A percentile compares a stretch with the other conserved stretches of the same genome.
These are phyloP conservation scores for Elsinoe fawcettii DNA, from an alignment of 2,329 filamentous ascomycete species.

Conservation along the genomic window DNA sequence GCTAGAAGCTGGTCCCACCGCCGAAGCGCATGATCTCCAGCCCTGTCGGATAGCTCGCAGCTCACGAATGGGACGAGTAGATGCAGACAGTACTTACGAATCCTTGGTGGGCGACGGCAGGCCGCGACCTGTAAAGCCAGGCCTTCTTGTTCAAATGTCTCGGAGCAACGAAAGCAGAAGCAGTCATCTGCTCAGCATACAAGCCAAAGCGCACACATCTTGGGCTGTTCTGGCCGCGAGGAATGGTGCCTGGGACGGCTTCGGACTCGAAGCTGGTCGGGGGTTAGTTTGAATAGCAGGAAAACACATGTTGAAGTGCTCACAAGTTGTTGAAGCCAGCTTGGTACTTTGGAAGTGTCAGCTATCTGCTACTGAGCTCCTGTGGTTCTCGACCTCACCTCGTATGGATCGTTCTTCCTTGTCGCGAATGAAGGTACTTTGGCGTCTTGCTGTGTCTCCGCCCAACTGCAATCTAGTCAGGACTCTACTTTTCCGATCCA, in stretches of 20 bases:
- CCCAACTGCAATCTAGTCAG: slow-evolving; percentile 35
- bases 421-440: slow-evolving; percentile 47
- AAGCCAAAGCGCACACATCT: slow-evolving; percentile 38
- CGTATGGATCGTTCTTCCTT: slow-evolving; percentile 48
- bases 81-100: slow-evolving; percentile 16
- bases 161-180: slow-evolving; percentile 39
- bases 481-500: background rate
- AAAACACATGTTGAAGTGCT: slow-evolving; percentile 21
- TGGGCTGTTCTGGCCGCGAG: slow-evolving; percentile 36
- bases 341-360: slow-evolving; percentile 40
- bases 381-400: slow-evolving; percentile 30
- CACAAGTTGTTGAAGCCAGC: slow-evolving; percentile 48
- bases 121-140: slow-evolving; percentile 39
- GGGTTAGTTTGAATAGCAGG: slow-evolving; percentile 26
- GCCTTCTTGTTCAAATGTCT: slow-evolving; percentile 37
- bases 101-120: slow-evolving; percentile 37
- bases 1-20: too few relatives aligned
- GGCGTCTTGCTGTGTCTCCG: slow-evolving; percentile 52
- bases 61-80: too few relatives aligned
- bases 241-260: slow-evolving; percentile 37
- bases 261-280: slow-evolving; percentile 33
- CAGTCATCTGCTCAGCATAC: slow-evolving; percentile 41
- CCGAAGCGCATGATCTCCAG: too few relatives aligned
- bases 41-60: too few relatives aligned
- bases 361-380: background rate